phyloP scores from a whole-genome alignment of 768 basidiomycete genomes.

The Terana coerulea region DNA sequence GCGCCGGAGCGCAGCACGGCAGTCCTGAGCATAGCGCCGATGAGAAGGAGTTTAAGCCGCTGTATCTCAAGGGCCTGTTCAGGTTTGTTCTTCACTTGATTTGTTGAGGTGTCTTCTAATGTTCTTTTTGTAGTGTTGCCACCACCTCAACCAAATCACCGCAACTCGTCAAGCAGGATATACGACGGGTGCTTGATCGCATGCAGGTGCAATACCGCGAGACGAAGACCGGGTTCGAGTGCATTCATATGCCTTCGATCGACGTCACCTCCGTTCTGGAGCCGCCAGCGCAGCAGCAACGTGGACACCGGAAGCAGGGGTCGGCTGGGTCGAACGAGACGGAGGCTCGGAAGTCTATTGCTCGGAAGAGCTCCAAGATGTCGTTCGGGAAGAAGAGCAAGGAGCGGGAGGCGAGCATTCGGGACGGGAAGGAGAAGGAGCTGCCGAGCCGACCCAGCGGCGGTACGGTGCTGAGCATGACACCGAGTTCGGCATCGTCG shows the following conservation, averaged over 20 bases:
- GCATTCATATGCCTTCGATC: constrained; percentile 92
- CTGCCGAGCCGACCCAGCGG: constrained; percentile 40
- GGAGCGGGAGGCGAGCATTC: constrained; percentile 24
- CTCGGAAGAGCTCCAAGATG: constrained; percentile 74
- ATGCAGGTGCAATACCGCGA: constrained; percentile 96
- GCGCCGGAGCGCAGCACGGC: constrained; percentile 26
- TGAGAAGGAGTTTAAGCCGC: constrained; percentile 85
- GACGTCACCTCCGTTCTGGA: constrained; percentile 74
- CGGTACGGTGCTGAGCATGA: constrained; percentile 53
- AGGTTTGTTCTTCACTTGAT: constrained; percentile 47
- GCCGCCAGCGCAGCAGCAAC: constrained; percentile 29
- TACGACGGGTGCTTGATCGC: constrained; percentile 81
- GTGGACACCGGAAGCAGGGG: constrained; percentile 38
- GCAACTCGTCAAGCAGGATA: constrained; percentile 74
- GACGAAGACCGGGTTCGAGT: constrained; percentile 90
- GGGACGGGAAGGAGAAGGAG: constrained; percentile 46
- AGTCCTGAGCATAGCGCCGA: constrained; percentile 37
- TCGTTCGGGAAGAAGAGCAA: constrained; percentile 68
- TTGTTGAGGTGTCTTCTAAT: constrained; percentile 5
- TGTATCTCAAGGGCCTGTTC: constrained; percentile 95
- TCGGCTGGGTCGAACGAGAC: constrained; percentile 53
- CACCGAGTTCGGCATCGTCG: constrained; percentile 72
- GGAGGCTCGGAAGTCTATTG: constrained; percentile 49
- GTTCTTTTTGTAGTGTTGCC: constrained; percentile 58
- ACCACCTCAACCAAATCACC: constrained; percentile 93